Evolutionary conservation across 768 basidiomycete genomes (phyloP).

Genomic region (Suillus weaverae): DNA sequence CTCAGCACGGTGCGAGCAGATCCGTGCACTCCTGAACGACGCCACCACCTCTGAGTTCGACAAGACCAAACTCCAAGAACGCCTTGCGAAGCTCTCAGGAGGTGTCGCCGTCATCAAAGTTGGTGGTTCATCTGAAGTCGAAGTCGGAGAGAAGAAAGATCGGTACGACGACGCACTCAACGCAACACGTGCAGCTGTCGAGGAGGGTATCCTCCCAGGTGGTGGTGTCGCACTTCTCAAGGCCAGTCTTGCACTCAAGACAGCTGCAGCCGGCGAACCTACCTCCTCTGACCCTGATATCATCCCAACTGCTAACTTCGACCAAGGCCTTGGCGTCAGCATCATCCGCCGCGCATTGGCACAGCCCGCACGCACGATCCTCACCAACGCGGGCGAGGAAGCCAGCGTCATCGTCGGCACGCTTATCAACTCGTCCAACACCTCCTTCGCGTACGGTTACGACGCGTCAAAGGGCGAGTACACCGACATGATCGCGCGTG

Average conservation of each 20-base stretch:
- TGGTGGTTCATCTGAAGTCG: slow-evolving; percentile 90
- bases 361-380: slow-evolving; percentile 83
- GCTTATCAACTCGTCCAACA: slow-evolving; percentile 61
- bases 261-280: slow-evolving; percentile 49
- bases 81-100: slow-evolving; percentile 92
- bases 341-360: slow-evolving; percentile 89
- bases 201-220: slow-evolving; percentile 97
- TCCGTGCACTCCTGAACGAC: slow-evolving; percentile 81
- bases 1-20: slow-evolving; percentile 93
- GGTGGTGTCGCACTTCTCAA: slow-evolving; percentile 94
- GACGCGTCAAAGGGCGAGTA: slow-evolving; percentile 92
- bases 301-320: slow-evolving; percentile 87
- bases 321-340: slow-evolving; percentile 92
- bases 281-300: slow-evolving; percentile 59
- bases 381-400: slow-evolving; percentile 94
- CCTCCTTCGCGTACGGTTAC: slow-evolving; percentile 87
- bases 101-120: slow-evolving; percentile 99
- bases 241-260: slow-evolving; percentile 69
- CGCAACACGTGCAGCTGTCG: slow-evolving; percentile 97
- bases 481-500: slow-evolving; percentile 90
- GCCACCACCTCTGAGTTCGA: slow-evolving; percentile 90
- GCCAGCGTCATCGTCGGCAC: slow-evolving; percentile 90
- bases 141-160: slow-evolving; percentile 99
- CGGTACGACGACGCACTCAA: slow-evolving; percentile 96
- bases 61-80: slow-evolving; percentile 92